These are phyloP conservation scores for Colletotrichum euphorbiae DNA, from an alignment of 2,329 filamentous ascomycete species.

Conservation along the genomic window DNA sequence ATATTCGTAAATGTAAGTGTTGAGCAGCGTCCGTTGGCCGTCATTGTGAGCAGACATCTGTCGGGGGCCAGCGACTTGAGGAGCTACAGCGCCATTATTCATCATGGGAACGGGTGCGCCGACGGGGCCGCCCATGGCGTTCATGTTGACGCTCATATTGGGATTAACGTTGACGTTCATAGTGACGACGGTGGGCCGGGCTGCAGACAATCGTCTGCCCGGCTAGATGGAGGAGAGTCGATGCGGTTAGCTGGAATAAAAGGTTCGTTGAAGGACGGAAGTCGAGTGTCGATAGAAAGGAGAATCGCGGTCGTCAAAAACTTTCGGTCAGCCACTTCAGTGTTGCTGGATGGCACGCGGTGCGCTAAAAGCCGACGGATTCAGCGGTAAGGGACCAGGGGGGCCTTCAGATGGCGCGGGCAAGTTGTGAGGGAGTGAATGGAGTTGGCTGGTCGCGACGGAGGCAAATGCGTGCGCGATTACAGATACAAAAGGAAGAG, in stretches of 20 bases:
- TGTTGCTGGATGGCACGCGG: slow-evolving; percentile 35
- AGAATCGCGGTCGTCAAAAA: slow-evolving; percentile 42
- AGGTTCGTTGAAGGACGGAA: slow-evolving; percentile 31
- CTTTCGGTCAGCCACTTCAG: slow-evolving; percentile 48
- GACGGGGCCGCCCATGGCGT: slow-evolving; percentile 74
- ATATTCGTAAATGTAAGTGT: slow-evolving; percentile 93
- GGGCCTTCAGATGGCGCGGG: slow-evolving; percentile 34
- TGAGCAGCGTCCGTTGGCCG: slow-evolving; percentile 70
- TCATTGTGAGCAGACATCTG: slow-evolving; percentile 37
- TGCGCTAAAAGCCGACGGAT: slow-evolving; percentile 36
- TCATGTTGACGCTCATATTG: slow-evolving; percentile 75
- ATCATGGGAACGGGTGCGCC: slow-evolving; percentile 75
- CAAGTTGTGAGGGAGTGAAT: slow-evolving; percentile 7
- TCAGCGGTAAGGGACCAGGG: slow-evolving; percentile 18
- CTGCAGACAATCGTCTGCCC: slow-evolving; percentile 55
- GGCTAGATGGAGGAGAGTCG: slow-evolving; percentile 39
- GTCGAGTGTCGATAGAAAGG: slow-evolving; percentile 32
- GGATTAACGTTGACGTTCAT: slow-evolving; percentile 70
- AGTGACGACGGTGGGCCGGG: slow-evolving; percentile 44
- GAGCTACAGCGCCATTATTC: slow-evolving; percentile 64
- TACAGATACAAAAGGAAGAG: slow-evolving; percentile 14
- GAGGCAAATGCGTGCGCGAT: slow-evolving; percentile 2
- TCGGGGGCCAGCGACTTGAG: slow-evolving; percentile 45
- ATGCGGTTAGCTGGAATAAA: slow-evolving; percentile 39
- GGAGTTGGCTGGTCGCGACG: slow-evolving; percentile 6